Evolutionary conservation across 2,329 filamentous ascomycete genomes (phyloP), one percentile per base, ranked within the genome.

Genomic region (Colletotrichum salicis): DNA sequence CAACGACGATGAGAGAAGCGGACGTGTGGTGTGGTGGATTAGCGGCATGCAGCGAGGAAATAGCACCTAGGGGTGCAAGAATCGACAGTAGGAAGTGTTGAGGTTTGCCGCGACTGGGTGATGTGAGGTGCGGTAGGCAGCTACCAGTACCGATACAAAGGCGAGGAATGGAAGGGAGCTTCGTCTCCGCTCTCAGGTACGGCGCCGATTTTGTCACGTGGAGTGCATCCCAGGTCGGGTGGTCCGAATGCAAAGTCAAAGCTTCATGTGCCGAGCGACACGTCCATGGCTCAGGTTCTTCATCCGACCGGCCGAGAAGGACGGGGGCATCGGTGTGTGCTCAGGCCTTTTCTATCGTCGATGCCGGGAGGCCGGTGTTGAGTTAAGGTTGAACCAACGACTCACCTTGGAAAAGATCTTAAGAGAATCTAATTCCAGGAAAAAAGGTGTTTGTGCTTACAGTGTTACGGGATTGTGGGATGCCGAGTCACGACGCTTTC

Each of bases 21-120:
- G 35, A 55, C 24, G 31, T 35, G 45, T 69, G 64, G 45, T 69
- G 55, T 69, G 69, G 35, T 37, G 33, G 24, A 22, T 45, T 48
- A 33, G 29, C 45, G 27, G 27, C 52, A 55, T 67, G 68, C 68
- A 71, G 64, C 65, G 65, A 71, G 69, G 33, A 71, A 71, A 71
- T 37, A 45, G 61, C 33, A 57, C 22, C 52, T 56, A 33, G 37
- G 13, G 24, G 22, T 27, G 29, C 37, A 37, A 51, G n/a, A 37
- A 45, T n/a, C 22, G 57, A 24, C 31, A 45, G 52, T n/a, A 13
- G 31, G 11, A 27, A 51, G 55, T 68, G 58, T 55, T 67, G 68
- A 58, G 57, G 29, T 41, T 13, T 19, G 57, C 31, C 56, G 48
- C 29, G n/a, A 29, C 35, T 31, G 54, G 37, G 12, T 35, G 31